These are phyloP conservation scores for Tulasnella sp. DNA, from an alignment of 768 basidiomycete species.

Conservation along the genomic window DNA sequence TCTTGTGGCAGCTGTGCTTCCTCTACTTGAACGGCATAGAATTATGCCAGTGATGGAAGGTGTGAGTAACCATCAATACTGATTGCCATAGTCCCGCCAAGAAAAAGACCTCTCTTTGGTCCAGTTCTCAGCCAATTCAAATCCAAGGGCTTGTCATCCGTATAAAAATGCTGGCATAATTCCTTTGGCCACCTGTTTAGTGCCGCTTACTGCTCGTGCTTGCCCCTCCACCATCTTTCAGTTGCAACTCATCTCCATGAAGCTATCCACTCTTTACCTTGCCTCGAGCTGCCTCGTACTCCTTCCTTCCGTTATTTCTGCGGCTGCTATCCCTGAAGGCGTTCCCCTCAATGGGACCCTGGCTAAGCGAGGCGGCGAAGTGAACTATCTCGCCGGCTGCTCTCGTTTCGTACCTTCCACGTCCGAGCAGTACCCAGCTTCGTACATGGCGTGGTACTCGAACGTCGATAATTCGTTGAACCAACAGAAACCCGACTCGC, in stretches of 20 bases:
- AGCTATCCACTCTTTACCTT: neutral
- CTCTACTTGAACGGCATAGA: neutral
- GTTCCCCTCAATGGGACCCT: neutral
- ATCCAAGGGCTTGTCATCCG: neutral
- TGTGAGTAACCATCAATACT: neutral
- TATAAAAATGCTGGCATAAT: neutral
- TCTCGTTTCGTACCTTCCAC: neutral
- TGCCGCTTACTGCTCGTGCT: neutral
- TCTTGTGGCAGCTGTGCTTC: neutral
- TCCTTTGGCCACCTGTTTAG: no score
- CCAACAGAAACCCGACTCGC: neutral
- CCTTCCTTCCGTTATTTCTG: neutral
- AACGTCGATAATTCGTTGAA: neutral
- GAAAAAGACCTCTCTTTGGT: neutral
- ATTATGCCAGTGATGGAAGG: neutral
- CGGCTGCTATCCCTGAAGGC: neutral
- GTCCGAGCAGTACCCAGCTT: neutral
- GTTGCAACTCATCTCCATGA: neutral
- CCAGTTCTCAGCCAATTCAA: neutral
- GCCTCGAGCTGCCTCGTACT: neutral
- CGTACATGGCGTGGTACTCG: slow-evolving; percentile 5
- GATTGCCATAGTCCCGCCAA: neutral
- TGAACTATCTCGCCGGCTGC: slow-evolving; percentile 1
- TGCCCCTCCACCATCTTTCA: neutral
- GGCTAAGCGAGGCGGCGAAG: neutral